Conservation (phyloP, 768 basidiomycete genomes). For the Suillus paluster region DNA sequence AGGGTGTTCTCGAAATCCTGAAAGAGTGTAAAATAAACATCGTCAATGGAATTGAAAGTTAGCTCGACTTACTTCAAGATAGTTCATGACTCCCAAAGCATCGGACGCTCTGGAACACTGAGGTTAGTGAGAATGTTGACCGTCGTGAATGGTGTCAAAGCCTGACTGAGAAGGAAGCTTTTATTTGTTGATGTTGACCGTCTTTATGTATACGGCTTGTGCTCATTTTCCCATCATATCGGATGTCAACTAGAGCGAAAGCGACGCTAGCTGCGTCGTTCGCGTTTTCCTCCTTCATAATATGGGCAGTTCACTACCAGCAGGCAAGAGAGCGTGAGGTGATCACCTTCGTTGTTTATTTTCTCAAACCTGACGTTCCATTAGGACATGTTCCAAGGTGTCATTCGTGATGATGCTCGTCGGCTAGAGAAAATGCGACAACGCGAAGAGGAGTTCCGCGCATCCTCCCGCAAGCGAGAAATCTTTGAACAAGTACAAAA, state of each 20-base stretch:
- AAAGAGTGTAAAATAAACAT: conserved; percentile 13
- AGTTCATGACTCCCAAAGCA: conserved; percentile 40
- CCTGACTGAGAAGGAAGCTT: conserved; percentile 9
- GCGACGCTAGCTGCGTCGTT: conserved; percentile 73
- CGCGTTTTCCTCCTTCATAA: conserved; percentile 63
- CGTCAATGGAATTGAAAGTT: background rate
- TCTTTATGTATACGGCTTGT: conserved; percentile 3
- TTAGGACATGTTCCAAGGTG: conserved; percentile 91
- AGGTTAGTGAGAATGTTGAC: conserved; percentile 9
- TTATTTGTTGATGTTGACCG: conserved; percentile 49
- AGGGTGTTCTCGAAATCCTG: conserved; percentile 84
- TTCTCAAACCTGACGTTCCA: conserved; percentile 5
- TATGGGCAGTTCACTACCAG: conserved; percentile 90
- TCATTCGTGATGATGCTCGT: conserved; percentile 86
- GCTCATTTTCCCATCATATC: conserved; percentile 5
- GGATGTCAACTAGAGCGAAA: conserved; percentile 74
- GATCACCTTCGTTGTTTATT: conserved; percentile 17
- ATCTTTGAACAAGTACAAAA: conserved; percentile 62
- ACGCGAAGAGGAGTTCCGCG: conserved; percentile 63
- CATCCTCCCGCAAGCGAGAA: conserved; percentile 66
- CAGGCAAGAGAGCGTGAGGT: conserved; percentile 87
- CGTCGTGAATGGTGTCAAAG: conserved; percentile 9
- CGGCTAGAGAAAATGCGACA: conserved; percentile 70
- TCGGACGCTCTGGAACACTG: conserved; percentile 18
- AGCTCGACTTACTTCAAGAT: conserved; percentile 41